phyloP scores from a whole-genome alignment of 129 eudicot species.

The Arctium minus region DNA sequence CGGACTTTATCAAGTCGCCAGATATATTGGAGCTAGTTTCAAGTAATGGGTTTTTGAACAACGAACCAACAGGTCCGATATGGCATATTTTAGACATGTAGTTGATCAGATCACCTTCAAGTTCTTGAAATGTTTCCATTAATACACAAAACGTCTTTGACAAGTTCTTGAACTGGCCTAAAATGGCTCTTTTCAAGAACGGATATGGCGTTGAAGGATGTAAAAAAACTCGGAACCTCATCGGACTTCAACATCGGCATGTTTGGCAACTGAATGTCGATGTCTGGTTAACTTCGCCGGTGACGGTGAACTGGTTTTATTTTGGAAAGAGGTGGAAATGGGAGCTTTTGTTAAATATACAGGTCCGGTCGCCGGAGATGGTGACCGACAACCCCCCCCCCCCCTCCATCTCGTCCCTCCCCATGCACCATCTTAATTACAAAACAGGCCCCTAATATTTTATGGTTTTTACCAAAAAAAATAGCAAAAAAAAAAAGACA shows the following conservation, averaged over 20 bases:
- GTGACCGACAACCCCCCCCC: too few relatives aligned
- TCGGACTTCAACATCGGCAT: conserved; percentile 19
- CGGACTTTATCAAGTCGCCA: conserved; percentile 37
- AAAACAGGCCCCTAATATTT: too few relatives aligned
- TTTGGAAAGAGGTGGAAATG: not conserved
- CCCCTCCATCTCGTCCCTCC: too few relatives aligned
- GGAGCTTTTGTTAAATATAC: too few relatives aligned
- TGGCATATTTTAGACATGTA: conserved; percentile 32
- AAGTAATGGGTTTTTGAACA: conserved; percentile 28
- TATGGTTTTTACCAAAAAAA: too few relatives aligned
- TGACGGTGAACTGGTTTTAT: not conserved
- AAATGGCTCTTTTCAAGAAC: conserved; percentile 23
- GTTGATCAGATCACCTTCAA: conserved; percentile 24
- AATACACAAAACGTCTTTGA: conserved; percentile 29
- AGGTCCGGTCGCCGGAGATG: too few relatives aligned
- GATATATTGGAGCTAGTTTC: conserved; percentile 10
- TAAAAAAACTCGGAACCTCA: conserved; percentile 51
- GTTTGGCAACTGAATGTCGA: not conserved
- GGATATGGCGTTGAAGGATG: conserved; percentile 44
- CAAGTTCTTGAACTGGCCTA: conserved; percentile 48
- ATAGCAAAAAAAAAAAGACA: too few relatives aligned
- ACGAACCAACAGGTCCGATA: conserved; percentile 53
- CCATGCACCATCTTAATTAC: too few relatives aligned
- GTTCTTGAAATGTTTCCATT: not conserved
- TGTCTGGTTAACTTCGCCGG: not conserved